phyloP scores from a whole-genome alignment of 257 asterid species.

The Nicotiana noctiflora region DNA sequence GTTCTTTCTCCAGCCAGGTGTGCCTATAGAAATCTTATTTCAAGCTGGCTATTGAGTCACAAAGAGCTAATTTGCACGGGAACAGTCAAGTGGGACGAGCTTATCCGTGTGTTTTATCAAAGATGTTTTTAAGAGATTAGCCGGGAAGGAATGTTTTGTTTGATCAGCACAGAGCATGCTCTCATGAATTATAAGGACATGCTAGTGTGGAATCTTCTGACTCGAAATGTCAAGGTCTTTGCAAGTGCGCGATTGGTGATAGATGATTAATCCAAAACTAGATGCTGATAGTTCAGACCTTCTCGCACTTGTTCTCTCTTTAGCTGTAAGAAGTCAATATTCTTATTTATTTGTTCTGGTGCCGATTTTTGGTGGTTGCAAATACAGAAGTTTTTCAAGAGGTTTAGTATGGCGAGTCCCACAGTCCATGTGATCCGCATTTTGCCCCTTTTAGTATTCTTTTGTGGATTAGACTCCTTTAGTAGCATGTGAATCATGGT shows the following conservation, averaged over 20 bases:
- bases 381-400: conserved; percentile 25
- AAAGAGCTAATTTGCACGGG: conserved; percentile 10
- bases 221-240: conserved; percentile 21
- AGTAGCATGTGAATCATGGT: conserved; percentile 10
- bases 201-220: conserved; percentile 17
- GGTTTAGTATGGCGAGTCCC: conserved; percentile 27
- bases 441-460: conserved; percentile 5
- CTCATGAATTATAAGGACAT: conserved; percentile 19
- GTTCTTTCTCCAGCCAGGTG: conserved; percentile 9
- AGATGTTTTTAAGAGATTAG: conserved; percentile 26
- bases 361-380: conserved; percentile 27
- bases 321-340: conserved; percentile 41
- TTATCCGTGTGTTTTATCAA: conserved; percentile 19
- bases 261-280: conserved; percentile 33
- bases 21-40: conserved; percentile 6
- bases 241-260: conserved; percentile 35
- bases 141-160: conserved; percentile 25
- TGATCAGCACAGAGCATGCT: conserved; percentile 32
- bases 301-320: conserved; percentile 32
- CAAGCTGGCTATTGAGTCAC: conserved; percentile 10
- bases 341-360: conserved; percentile 41
- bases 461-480: conserved; percentile 12
- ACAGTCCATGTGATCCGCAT: background rate
- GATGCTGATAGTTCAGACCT: conserved; percentile 24
- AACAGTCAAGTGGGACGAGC: conserved; percentile 12